Evolutionary conservation across 306 rosid species (phyloP).

Genomic region (Cucurbita moschata): DNA sequence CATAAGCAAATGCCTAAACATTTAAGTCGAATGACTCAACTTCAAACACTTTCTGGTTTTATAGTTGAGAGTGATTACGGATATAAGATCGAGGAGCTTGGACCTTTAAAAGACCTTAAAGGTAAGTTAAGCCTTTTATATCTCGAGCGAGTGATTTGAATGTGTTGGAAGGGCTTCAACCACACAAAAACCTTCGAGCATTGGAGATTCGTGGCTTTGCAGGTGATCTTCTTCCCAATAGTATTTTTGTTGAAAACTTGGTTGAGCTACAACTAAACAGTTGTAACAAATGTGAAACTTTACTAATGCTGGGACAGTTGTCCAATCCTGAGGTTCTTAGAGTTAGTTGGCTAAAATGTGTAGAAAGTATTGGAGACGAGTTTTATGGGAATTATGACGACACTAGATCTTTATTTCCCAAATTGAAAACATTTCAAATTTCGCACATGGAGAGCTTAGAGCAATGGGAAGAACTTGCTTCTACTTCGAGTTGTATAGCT

Average conservation of each 20-base stretch:
- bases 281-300: not conserved
- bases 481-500: not conserved
- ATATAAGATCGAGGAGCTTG: not conserved
- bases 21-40: not conserved
- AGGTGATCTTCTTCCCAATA: not conserved
- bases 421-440: not conserved
- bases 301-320: not conserved
- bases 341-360: not conserved
- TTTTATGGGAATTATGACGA: not conserved
- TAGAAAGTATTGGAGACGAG: not conserved
- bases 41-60: not conserved
- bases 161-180: conserved; percentile 2
- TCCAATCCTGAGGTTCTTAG: not conserved
- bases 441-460: not conserved
- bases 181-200: not conserved
- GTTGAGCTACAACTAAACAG: not conserved
- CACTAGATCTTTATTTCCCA: not conserved
- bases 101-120: not conserved
- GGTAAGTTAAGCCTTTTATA: not conserved
- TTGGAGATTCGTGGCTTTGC: not conserved
- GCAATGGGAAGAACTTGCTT: not conserved
- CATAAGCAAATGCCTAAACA: not conserved
- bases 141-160: not conserved
- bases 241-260: not conserved
- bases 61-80: not conserved